Evolutionary conservation across 768 basidiomycete genomes (phyloP), one percentile per base, ranked within the genome.

Genomic region (Coprinopsis cinerea): DNA sequence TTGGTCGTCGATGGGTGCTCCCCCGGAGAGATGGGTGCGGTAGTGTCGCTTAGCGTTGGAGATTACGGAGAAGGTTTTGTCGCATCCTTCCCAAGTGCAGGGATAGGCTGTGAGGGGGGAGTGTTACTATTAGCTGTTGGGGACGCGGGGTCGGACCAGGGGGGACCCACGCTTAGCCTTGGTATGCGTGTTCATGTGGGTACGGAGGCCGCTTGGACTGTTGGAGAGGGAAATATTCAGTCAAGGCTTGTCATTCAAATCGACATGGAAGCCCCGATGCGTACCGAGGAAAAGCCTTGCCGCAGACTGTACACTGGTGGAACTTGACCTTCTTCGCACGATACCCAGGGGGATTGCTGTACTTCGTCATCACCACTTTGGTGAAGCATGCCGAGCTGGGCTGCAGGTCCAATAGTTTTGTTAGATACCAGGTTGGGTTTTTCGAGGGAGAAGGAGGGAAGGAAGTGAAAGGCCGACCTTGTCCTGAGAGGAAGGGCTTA

Each of bases 21-120:
- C 70, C n/a, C n/a, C n/a, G 36, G 81, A 70, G 26, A 81, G 78
- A 50, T 83, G 82, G 6, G 79, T 81, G 28, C 80, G 77, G 52
- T 82, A 72, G 58, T 83, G 82, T 36, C 82, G 71, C 55, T 78
- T 81, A 7, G 81, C 81, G 55, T 83, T 83, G 3, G 82, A 83
- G 20, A 81, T 73, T 18, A 84, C 82, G 13, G 78, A 79, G 58
- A 84, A 84, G 2, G 69, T 65, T 53, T 81, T 79, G 25, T 63
- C 63, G 58, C 82, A 84, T 18, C 68, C 68, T 18, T 72, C 64
- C 30, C 77, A 73, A 1, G 68, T 71, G 61, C 82, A 83, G n/a
- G 51, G 52, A 45, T 59, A 66, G 3, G 65, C 67, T 68, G 20
- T 14, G 28, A 32, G 9, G 23, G n/a, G 3, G 13, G 25, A n/a